Evolutionary conservation across 257 asterid species (phyloP).

Genomic region (Euphrasia confusa): DNA sequence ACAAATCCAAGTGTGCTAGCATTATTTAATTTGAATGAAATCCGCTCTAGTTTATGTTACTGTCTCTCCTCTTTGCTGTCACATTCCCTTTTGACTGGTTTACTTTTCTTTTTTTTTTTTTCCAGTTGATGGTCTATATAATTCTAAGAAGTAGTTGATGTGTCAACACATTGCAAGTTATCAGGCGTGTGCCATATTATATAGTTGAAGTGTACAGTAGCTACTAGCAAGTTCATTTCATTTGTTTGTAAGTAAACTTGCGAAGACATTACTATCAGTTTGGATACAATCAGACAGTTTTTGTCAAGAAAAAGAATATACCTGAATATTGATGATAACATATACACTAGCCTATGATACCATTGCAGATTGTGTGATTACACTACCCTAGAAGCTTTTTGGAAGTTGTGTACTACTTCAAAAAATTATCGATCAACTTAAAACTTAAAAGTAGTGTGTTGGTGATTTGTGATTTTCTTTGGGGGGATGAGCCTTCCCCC

Average conservation of each 20-base stretch:
- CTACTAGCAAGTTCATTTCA: too few species aligned
- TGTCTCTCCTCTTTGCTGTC: not conserved
- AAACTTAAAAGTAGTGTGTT: too few species aligned
- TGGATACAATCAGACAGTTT: constrained; percentile 1
- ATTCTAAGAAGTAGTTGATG: constrained; percentile 13
- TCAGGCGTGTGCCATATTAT: not conserved
- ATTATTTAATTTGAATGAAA: constrained; percentile 5
- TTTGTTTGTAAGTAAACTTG: too few species aligned
- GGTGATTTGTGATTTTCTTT: too few species aligned
- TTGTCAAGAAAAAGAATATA: not conserved
- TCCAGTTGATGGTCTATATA: not conserved
- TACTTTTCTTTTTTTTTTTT: not conserved
- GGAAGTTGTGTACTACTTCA: too few species aligned
- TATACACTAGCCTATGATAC: too few species aligned
- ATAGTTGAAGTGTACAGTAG: not conserved
- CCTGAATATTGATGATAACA: constrained; percentile 1
- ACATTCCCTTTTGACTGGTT: not conserved
- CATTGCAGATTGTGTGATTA: not conserved
- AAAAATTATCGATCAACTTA: too few species aligned
- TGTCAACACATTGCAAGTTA: not conserved
- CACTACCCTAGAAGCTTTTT: not conserved
- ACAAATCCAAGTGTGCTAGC: constrained; percentile 1
- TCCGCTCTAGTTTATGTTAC: not conserved
- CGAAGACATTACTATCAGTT: not conserved
- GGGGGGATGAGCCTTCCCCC: too few species aligned